Base-by-base conservation (phyloP, 768 basidiomycete genomes). In the Mycena pura region DNA sequence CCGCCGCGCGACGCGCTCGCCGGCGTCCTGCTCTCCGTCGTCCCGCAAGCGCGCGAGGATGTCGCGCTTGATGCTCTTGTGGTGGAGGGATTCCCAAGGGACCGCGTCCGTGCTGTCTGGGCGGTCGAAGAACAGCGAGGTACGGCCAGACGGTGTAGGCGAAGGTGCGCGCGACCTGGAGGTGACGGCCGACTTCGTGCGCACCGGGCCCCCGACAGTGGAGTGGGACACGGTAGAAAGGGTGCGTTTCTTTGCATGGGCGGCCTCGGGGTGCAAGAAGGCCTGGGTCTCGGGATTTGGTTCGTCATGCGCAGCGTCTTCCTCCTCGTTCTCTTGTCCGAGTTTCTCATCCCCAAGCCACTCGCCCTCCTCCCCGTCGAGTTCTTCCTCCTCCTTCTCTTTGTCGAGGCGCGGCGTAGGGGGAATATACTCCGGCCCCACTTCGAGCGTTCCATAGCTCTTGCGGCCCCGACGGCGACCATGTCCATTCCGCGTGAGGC, bases 31-130 rank as follows among this genome's bases (percentile, higher is more conserved):
- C 21, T 66, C 67, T 17, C 70, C 73, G 64, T 76, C 77, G 64
- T 72, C 63, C 72, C 75, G 64, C n/a, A 78, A 76, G 28, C 77
- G 68, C 56, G 80, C 81, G 44, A 85, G 68, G 31, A 86, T 81
- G 10, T 77, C 80, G 9, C 83, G 80, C 48, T 82, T 79, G 67
- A 85, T 84, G 63, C 81, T 82, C 67, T 78, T 82, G 63, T 83
- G 81, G 7, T 81, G 76, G 19, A 83, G 70, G 28, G 77, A 73
- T 56, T 82, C 83, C 73, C 80, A 82, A 0, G 81, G 81, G 7
- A 73, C 56, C 24, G 60, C 46, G 27, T 70, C 70, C 27, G 50
- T 49, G 44, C 43, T 44, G 56, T 61, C 60, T 9, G 56, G 52
- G 50, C 52, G 57, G 52, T 66, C 60, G 49, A 62, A 62, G 51